Evolutionary conservation across 2,329 filamentous ascomycete species (phyloP).

Genomic region (Colletotrichum filicis): DNA sequence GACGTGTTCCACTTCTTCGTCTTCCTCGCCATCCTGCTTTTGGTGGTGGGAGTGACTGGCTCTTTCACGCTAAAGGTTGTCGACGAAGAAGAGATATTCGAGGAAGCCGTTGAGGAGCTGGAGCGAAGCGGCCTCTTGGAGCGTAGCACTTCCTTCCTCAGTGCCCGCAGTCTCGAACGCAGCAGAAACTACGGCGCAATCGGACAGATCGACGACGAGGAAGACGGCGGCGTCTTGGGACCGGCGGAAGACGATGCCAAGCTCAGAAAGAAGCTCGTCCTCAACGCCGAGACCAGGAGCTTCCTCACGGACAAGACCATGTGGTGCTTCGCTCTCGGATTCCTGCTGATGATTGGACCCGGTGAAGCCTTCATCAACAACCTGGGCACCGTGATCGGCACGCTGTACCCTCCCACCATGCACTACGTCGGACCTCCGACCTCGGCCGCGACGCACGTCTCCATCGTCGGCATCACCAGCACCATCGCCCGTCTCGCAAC

Average conservation of each 20-base stretch:
- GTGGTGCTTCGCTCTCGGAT: conserved; percentile 93
- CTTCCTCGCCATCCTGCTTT: conserved; percentile 80
- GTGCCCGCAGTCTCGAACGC: conserved; percentile 48
- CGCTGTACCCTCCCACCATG: conserved; percentile 73
- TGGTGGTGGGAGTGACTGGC: conserved; percentile 78
- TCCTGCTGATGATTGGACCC: conserved; percentile 92
- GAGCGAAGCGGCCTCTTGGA: conserved; percentile 87
- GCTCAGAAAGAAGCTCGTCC: conserved; percentile 86
- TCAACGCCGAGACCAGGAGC: conserved; percentile 88
- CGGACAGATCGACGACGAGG: conserved; percentile 53
- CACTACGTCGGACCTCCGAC: conserved; percentile 57
- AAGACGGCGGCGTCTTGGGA: conserved; percentile 53
- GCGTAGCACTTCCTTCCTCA: conserved; percentile 75
- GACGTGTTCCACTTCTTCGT: conserved; percentile 89
- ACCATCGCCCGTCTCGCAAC: conserved; percentile 92
- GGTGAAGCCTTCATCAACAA: conserved; percentile 99
- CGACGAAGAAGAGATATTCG: conserved; percentile 87
- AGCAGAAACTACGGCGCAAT: conserved; percentile 73
- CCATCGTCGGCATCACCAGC: conserved; percentile 89
- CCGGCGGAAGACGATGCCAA: conserved; percentile 58
- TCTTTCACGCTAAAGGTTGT: conserved; percentile 81
- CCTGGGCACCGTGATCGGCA: conserved; percentile 91
- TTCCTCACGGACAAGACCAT: conserved; percentile 92
- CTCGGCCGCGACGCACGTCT: conserved; percentile 87
- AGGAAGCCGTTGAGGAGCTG: conserved; percentile 89